Conservation (phyloP, 495 filamentous ascomycete species). For the Aspergillus leporis region DNA sequence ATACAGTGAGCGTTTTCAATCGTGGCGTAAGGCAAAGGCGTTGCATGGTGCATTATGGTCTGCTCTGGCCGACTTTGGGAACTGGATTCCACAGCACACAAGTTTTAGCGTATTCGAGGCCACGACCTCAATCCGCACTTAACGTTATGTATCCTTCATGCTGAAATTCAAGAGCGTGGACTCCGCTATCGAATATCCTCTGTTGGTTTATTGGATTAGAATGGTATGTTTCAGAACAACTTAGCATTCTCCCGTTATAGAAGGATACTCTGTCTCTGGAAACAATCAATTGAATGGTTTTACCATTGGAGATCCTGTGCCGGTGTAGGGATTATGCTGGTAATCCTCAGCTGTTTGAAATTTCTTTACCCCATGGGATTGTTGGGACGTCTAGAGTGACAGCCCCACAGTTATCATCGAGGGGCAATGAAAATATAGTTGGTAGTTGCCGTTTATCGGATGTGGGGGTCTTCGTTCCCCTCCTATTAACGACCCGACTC, state of each 20-base stretch:
- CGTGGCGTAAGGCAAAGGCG: slow-evolving; percentile 25
- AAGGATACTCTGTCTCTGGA: background rate
- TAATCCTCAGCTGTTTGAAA: background rate
- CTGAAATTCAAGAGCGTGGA: background rate
- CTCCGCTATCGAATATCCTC: background rate
- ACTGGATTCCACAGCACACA: slow-evolving; percentile 1
- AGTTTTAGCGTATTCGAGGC: slow-evolving; percentile 1
- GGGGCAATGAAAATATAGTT: slow-evolving; percentile 6
- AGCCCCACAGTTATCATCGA: slow-evolving; percentile 13
- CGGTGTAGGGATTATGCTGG: background rate
- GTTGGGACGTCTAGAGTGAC: background rate
- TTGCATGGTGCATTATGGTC: slow-evolving; percentile 45
- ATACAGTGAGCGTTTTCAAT: slow-evolving; percentile 22
- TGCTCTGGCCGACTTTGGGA: slow-evolving; percentile 4
- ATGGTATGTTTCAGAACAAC: background rate
- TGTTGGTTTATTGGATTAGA: background rate
- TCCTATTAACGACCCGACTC: background rate
- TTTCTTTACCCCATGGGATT: background rate
- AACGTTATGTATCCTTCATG: slow-evolving; percentile 1
- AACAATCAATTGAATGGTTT: background rate
- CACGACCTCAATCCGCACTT: background rate
- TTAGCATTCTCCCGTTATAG: background rate
- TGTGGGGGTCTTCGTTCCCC: slow-evolving; percentile 9
- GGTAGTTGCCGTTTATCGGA: slow-evolving; percentile 14
- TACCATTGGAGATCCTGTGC: background rate